phyloP scores from a whole-genome alignment of 2,329 filamentous ascomycete genomes.

The Karstenula rhodostoma region DNA sequence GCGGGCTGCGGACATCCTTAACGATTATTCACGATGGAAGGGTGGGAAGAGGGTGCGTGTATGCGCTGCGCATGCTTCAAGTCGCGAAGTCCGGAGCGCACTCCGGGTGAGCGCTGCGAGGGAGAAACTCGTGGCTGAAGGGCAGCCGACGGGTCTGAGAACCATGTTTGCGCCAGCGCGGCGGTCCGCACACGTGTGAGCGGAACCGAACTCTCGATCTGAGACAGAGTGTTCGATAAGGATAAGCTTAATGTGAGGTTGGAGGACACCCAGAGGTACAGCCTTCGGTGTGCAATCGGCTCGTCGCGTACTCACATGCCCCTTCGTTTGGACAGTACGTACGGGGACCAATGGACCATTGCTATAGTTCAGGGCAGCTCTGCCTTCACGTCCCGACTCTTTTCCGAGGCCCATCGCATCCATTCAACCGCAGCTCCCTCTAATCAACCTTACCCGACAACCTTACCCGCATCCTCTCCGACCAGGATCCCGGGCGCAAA shows the following conservation, averaged over 20 bases:
- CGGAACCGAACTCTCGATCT: not conserved
- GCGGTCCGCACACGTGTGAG: conserved; percentile 8
- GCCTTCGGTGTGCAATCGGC: not conserved
- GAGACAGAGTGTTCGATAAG: conserved; percentile 3
- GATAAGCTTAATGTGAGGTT: not conserved
- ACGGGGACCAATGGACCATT: too few species aligned
- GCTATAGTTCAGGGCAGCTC: not conserved
- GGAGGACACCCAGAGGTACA: too few species aligned
- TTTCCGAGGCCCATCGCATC: not conserved
- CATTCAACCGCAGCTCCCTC: not conserved
- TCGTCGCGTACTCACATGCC: not conserved
- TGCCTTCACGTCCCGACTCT: not conserved
- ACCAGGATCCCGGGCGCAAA: not conserved
- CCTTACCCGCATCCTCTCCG: not conserved
- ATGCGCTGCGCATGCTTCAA: conserved; percentile 9
- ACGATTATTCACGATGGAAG: not conserved
- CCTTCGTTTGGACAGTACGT: not conserved
- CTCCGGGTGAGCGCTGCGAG: not conserved
- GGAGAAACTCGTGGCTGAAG: not conserved
- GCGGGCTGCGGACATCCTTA: not conserved
- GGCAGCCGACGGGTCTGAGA: not conserved
- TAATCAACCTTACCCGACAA: not conserved
- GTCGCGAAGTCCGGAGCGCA: conserved; percentile 12
- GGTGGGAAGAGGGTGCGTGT: not conserved
- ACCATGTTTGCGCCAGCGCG: not conserved